Base-by-base conservation (phyloP, 2,329 filamentous ascomycete genomes). In the Claviceps fusiformis region DNA sequence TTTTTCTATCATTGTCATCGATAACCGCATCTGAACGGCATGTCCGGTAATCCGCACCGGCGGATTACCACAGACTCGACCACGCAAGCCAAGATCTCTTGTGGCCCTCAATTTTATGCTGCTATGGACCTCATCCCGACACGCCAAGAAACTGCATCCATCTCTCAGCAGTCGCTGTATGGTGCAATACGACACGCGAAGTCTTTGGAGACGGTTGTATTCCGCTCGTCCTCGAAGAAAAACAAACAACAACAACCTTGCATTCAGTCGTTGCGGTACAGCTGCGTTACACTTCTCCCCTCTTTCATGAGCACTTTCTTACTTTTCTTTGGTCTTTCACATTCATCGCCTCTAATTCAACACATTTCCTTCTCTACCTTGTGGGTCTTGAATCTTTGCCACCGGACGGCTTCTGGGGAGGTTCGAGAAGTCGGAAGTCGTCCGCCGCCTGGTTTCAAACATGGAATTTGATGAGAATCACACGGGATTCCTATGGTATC, bases 181-280 rank as follows among this genome's bases (percentile, higher is more conserved):
- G 55, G 35, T 55, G 50, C 31, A 37, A 46, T 49, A 56, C 55
- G 55, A 54, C 35, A 47, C 17, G 35, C 54, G 50, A 54, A 50
- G 50, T 24, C 47, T 49, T 41, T 17, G 31, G 1, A 44, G 35
- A 29, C 24, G 24, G 24, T 24, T 51, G 3, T 48, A 33, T 33
- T n/a, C 11, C 33, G 24, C 10, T 13, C n/a, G 35, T 43, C 53
- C 50, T 53, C 44, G 19, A 49, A 55, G 31, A 33, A 33, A 33
- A 9, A 33, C n/a, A n/a, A 24, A 24, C 24, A 44, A 51, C 35
- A 9, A 37, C 3, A 37, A 19, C 54, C 55, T 50, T 43, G 47
- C 59, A 24, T 60, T 61, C 57, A 62, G 65, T 72, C 65, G 68
- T 66, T 71, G 68, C 68, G 68, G 62, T 70, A 66, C 59, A 67